Conservation (phyloP, 2,329 filamentous ascomycete genomes). For the Microdochium bolleyi region DNA sequence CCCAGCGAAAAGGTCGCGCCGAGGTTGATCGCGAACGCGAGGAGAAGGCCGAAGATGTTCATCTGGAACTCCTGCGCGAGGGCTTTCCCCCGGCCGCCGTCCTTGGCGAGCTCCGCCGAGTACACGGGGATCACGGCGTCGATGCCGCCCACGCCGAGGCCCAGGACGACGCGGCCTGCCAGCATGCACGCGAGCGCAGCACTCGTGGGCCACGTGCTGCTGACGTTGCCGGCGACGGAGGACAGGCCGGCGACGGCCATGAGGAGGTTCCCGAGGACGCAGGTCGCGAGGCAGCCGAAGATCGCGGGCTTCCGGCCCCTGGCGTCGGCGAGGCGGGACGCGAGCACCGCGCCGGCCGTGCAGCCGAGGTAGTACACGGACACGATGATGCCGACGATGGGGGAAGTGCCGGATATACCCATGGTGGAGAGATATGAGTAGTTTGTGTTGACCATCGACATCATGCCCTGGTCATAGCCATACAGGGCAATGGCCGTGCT, state of each 20-base stretch:
- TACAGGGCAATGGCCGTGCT: conserved; percentile 28
- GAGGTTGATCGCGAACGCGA: conserved; percentile 54
- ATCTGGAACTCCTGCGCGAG: conserved; percentile 56
- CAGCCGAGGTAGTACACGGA: conserved; percentile 57
- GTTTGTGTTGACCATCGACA: conserved; percentile 26
- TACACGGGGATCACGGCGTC: conserved; percentile 55
- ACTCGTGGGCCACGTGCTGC: conserved; percentile 17
- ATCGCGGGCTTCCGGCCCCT: conserved; percentile 47
- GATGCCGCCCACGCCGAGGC: conserved; percentile 49
- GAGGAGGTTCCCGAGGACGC: conserved; percentile 46
- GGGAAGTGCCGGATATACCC: conserved; percentile 39
- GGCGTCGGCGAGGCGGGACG: conserved; percentile 45
- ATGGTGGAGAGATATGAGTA: conserved; percentile 46
- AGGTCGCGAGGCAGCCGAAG: conserved; percentile 43
- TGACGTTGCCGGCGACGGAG: conserved; percentile 27
- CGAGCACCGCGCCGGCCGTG: conserved; percentile 45
- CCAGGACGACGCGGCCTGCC: conserved; percentile 18
- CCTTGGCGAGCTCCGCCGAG: conserved; percentile 46
- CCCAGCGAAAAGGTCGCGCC: conserved; percentile 42
- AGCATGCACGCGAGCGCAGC: conserved; percentile 35
- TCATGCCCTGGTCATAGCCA: conserved; percentile 26
- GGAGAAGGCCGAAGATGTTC: conserved; percentile 54
- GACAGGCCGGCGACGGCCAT: conserved; percentile 51
- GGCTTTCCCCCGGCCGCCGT: conserved; percentile 47
- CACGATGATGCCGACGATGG: conserved; percentile 51